Evolutionary conservation across 164 flowering plant species (phyloP).

Genomic region (Stephania japonica): DNA sequence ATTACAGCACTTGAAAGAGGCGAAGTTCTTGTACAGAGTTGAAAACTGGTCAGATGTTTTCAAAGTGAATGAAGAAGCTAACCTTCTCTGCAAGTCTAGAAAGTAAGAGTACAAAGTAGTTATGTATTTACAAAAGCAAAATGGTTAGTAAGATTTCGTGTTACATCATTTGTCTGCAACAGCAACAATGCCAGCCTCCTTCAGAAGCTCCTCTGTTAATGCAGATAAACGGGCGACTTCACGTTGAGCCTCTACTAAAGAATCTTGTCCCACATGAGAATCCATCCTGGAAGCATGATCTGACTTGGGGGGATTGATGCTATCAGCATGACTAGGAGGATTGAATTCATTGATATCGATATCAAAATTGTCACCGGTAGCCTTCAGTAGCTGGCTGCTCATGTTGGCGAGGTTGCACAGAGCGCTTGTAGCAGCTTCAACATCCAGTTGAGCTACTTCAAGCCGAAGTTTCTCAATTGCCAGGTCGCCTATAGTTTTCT

Average conservation of each 20-base stretch:
- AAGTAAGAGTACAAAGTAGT: constrained; percentile 5
- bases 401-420: constrained; percentile 54
- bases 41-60: neutral
- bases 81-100: constrained; percentile 2
- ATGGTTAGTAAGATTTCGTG: neutral
- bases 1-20: too few species aligned
- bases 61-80: neutral
- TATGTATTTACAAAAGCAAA: constrained; percentile 8
- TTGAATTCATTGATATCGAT: constrained; percentile 19
- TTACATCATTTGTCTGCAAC: constrained; percentile 10
- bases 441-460: constrained; percentile 75
- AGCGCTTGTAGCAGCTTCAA: constrained; percentile 74
- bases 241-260: constrained; percentile 28
- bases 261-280: constrained; percentile 15
- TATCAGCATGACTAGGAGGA: too few species aligned
- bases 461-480: constrained; percentile 73
- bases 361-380: constrained; percentile 35
- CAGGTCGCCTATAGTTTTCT: constrained; percentile 50
- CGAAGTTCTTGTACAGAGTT: too few species aligned
- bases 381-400: constrained; percentile 54
- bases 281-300: constrained; percentile 2
- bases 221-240: constrained; percentile 50
- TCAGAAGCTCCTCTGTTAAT: constrained; percentile 54
- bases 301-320: constrained; percentile 7
- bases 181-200: constrained; percentile 49